Evolutionary conservation across 768 basidiomycete genomes (phyloP).

Genomic region (Suillus discolor): DNA sequence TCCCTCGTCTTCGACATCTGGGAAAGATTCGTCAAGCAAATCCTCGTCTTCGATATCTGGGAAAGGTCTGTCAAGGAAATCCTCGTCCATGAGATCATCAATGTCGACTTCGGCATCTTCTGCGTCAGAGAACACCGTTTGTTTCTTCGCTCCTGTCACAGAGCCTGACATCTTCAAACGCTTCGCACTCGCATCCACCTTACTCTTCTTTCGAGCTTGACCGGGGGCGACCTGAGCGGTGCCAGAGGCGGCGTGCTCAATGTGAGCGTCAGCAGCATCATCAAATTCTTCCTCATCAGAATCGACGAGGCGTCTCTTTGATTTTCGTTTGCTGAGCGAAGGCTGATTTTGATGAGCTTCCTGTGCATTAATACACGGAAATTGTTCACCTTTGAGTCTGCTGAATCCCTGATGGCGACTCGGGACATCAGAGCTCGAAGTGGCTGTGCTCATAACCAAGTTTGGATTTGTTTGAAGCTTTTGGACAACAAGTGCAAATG

Average conservation of each 20-base stretch:
- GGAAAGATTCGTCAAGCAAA: conserved; percentile 24
- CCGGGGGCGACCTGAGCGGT: conserved; percentile 2
- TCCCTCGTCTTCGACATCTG: conserved; percentile 30
- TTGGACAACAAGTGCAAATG: conserved; percentile 22
- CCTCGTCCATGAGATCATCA: conserved; percentile 26
- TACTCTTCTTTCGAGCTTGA: conserved; percentile 14
- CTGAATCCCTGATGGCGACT: conserved; percentile 9
- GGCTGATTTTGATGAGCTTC: conserved; percentile 18
- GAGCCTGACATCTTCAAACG: conserved; percentile 21
- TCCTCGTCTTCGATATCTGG: conserved; percentile 28
- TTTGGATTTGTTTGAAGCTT: conserved; percentile 2
- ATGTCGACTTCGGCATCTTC: conserved; percentile 29
- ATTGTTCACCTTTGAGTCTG: conserved; percentile 25
- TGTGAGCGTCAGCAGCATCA: conserved; percentile 55
- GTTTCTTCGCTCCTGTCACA: conserved; percentile 18
- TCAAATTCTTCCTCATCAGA: conserved; percentile 39
- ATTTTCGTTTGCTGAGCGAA: conserved; percentile 22
- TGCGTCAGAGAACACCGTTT: conserved; percentile 31
- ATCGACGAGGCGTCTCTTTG: conserved; percentile 33
- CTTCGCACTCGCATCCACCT: conserved; percentile 13
- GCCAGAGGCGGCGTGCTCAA: conserved; percentile 38
- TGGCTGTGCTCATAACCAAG: conserved; percentile 15
- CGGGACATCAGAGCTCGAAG: conserved; percentile 5
- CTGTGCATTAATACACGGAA: background rate
- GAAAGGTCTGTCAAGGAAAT: conserved; percentile 26